Base-by-base conservation (phyloP, 2,329 filamentous ascomycete genomes). In the Botrytis fragariae region DNA sequence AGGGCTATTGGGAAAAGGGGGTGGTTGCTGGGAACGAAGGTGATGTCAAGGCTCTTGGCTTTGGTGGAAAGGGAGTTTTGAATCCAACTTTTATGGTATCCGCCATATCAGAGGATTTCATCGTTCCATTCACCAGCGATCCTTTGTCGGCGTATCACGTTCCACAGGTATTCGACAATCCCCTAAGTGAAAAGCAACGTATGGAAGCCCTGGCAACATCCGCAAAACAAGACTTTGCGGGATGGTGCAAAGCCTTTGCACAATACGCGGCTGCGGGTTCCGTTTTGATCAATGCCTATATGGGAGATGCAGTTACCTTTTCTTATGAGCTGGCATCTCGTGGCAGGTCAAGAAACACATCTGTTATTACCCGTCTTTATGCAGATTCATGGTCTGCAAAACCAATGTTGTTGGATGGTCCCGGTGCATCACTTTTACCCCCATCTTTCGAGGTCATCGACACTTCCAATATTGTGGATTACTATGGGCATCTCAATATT, bases 401-500 rank as follows among this genome's bases (percentile, higher is more conserved):
- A 18, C 65, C 45, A 22, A 39, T 68, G 65, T 25, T 42, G n/a
- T 68, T 68, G n/a, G 22, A 54, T 69, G 65, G 48, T 29, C 65
- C 65, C 39, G 18, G 25, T 18, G 45, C 51, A 42, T 29, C n/a
- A 14, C 10, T 10, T 57, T 69, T 57, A 22, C 48, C 65, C 3
- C 9, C 4, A 7, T 32, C 16, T 57, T 57, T 29, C 25, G 35
- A 57, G 65, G n/a, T 69, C 37, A 44, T 68, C 12, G 65, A 68
- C 16, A 68, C 48, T 29, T 68, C 65, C 8, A 68, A 68, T 37
- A 68, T 68, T 32, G 65, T 57, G 14, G 65, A 57, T 9, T 29
- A 39, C 29, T 42, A 68, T 57, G 37, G 65, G 0, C 65, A 68
- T 57, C 45, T 68, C 16, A 68, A 29, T n/a, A 57, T 68, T 22